Base-by-base conservation (phyloP, 2,329 filamentous ascomycete genomes). In the Thermothelomyces thermophilus region DNA sequence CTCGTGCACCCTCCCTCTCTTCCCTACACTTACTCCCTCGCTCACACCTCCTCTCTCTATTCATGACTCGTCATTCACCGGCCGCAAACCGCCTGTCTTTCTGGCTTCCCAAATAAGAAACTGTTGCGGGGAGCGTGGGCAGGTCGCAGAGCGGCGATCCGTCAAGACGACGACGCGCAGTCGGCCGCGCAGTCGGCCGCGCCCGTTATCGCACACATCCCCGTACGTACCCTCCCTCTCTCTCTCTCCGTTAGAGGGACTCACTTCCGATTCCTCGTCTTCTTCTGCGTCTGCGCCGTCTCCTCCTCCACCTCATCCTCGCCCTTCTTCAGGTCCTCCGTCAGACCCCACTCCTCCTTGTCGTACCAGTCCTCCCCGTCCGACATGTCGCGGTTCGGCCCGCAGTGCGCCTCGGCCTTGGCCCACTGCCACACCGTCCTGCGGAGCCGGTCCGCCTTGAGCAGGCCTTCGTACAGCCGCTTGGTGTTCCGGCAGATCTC, bases 321-420 rank as follows among this genome's bases (percentile, higher is more conserved):
- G 0, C 87, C 87, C 69, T 93, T 93, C 65, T 87, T 84, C 7
- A 91, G 69, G 57, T 87, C 83, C 54, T 86, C 84, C 8, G 80
- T 76, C 42, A 93, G 66, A 0, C 79, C 80, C 86, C 87, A 91
- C 68, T 88, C 85, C 46, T 88, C 84, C 62, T 79, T 80, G 66
- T 94, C 88, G 63, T 90, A 90, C 86, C 87, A 94, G 64, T 94
- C 88, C 70, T 94, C 88, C 10, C 87, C 87, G 63, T 94, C 88
- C 44, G 85, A 90, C 83, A 93, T 83, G 65, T 90, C 86, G 43
- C 82, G 67, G 63, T 82, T 80, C 16, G 71, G 63, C 1, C 82
- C 80, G 46, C 73, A 74, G 61, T 91, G 87, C 19, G 77, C 86
- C 68, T 91, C 87, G 1, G 87, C 84, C 64, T 89, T 88, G 57